Conservation (phyloP, 2,329 filamentous ascomycete species). For the Dactylellina haptotyla region DNA sequence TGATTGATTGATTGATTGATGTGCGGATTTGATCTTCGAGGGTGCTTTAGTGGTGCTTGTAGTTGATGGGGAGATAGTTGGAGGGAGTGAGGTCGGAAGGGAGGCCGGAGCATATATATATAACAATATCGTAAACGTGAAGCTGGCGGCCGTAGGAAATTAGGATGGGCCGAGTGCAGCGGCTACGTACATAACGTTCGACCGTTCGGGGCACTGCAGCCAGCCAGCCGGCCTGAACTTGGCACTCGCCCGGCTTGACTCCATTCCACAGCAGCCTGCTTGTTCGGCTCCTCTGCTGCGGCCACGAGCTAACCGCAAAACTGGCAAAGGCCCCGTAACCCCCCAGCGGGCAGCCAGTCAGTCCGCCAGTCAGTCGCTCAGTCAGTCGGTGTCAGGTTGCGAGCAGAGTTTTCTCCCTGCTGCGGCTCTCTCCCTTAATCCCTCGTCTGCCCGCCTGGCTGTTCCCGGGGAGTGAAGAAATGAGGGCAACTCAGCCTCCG, state of each 20-base stretch:
- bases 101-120: too few species aligned
- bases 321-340: too few species aligned
- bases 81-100: too few species aligned
- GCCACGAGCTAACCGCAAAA: slow-evolving; percentile 8
- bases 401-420: slow-evolving; percentile 26
- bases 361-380: background rate
- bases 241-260: background rate
- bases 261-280: too few species aligned
- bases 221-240: slow-evolving; percentile 7
- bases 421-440: slow-evolving; percentile 13
- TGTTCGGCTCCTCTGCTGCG: slow-evolving; percentile 22
- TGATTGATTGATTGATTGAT: background rate
- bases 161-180: slow-evolving; percentile 1
- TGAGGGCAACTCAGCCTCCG: slow-evolving; percentile 26
- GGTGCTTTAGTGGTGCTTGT: too few species aligned
- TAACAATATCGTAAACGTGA: too few species aligned
- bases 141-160: background rate
- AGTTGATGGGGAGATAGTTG: too few species aligned
- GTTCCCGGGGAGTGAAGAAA: background rate
- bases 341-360: too few species aligned
- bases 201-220: slow-evolving; percentile 9
- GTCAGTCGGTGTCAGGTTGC: background rate
- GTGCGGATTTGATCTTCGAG: too few species aligned
- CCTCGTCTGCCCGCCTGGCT: background rate
- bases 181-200: slow-evolving; percentile 31